A percentile compares a stretch with the other conserved stretches of the same genome.
phyloP scores from a whole-genome alignment of 345 rosid species.

The Gossypium turneri region DNA sequence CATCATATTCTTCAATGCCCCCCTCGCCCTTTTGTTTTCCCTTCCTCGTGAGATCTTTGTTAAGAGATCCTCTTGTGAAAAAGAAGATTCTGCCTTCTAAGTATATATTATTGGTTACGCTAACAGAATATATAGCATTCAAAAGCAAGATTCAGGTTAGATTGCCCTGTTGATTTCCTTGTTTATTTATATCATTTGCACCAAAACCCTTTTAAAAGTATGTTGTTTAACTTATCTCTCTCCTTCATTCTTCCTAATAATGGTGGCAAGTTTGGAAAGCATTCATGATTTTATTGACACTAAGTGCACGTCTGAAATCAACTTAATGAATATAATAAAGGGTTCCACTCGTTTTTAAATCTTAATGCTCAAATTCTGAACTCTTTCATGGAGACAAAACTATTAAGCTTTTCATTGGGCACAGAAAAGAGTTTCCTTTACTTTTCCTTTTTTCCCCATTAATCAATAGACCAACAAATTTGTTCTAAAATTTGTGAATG shows the following conservation, averaged over 20 bases:
- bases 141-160: slow-evolving; percentile 22
- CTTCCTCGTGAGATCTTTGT: not conserved
- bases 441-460: slow-evolving; percentile 1
- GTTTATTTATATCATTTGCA: not conserved
- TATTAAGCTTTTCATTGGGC: slow-evolving; percentile 19
- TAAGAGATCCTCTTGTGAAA: not conserved
- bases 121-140: slow-evolving; percentile 5
- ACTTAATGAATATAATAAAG: not conserved
- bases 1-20: slow-evolving; percentile 27
- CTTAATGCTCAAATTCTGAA: slow-evolving; percentile 20
- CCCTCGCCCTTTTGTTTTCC: not conserved
- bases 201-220: not conserved
- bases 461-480: not conserved
- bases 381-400: slow-evolving; percentile 28
- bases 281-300: not conserved
- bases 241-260: not conserved
- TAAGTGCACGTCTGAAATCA: not conserved
- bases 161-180: slow-evolving; percentile 16
- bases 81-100: not conserved
- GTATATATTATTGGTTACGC: slow-evolving; percentile 14
- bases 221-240: not conserved
- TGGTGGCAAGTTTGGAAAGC: not conserved
- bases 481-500: not conserved
- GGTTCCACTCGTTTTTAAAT: slow-evolving; percentile 2
- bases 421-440: slow-evolving; percentile 1